Base-by-base conservation (phyloP, 1,284 basidiomycete species). In the Leccinum solheimii region DNA sequence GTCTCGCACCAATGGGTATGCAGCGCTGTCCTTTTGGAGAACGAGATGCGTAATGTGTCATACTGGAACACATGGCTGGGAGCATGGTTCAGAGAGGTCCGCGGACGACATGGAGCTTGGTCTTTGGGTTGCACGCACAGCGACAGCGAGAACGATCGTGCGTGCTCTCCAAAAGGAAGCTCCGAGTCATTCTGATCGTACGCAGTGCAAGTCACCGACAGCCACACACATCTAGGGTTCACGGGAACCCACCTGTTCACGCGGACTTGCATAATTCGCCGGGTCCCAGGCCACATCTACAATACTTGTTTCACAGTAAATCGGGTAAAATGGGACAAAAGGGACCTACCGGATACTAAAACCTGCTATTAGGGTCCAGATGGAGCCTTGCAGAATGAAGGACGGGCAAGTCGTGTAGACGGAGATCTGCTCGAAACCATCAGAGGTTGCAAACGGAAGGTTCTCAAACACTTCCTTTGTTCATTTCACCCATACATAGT, bases 401-500 rank as follows among this genome's bases (percentile, higher is more conserved):
- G 30, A 26, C 27, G 45, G 56, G 54, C 2, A 30, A 49, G 63
- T 65, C 40, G 30, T 53, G 78, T 21, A 81, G 67, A 48, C 82
- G 76, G 38, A 83, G 69, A 68, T 84, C 82, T 26, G 81, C 80
- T 38, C 80, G 70, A 71, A 80, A 81, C 80, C 79, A 81, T 66
- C 79, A 79, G 10, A 82, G 62, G 4, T 80, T 77, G 43, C 77
- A 58, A 38, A 23, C 30, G n/a, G n/a, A 48, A 51, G 49, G 59
- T 50, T 40, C 21, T 19, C 7, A 32, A 36, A 19, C 38, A 61
- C 43, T 45, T 45, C 43, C 9, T 43, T n/a, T n/a, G 40, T 43
- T n/a, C 40, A 43, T 43, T 43, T 43, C 40, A 43, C 9, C 40
- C 40, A 43, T 43, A 43, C 36, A 43, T 43, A 43, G 36, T 38